Conservation (phyloP, 129 eudicot species). For the Chrysanthemum lavandulifolium region DNA sequence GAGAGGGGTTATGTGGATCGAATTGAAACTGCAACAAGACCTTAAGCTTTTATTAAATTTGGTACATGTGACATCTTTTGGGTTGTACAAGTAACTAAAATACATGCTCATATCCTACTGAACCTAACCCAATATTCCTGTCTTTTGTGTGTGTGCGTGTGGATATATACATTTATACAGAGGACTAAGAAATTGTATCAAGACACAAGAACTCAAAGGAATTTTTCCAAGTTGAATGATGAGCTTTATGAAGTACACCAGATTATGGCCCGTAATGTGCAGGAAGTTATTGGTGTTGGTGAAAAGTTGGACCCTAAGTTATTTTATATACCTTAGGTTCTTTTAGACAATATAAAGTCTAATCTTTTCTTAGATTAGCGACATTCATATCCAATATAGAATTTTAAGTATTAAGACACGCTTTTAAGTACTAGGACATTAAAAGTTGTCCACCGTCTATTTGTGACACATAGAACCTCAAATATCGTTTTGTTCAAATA, state of each 20-base stretch:
- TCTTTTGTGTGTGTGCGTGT: slow-evolving; percentile 15
- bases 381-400: background rate
- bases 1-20: slow-evolving; percentile 92
- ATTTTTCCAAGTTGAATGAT: slow-evolving; percentile 87
- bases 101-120: background rate
- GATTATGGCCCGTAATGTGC: slow-evolving; percentile 97
- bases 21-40: slow-evolving; percentile 98
- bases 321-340: no score
- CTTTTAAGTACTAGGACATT: no score
- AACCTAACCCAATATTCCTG: background rate
- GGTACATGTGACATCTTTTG: slow-evolving; percentile 43
- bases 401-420: no score
- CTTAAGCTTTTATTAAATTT: slow-evolving; percentile 93
- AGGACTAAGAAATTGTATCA: slow-evolving; percentile 94
- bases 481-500: no score
- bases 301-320: slow-evolving; percentile 99
- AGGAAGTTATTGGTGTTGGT: slow-evolving; percentile 99
- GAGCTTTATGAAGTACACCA: slow-evolving; percentile 99
- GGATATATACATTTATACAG: slow-evolving; percentile 81
- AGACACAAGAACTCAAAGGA: slow-evolving; percentile 93
- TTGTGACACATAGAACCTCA: no score
- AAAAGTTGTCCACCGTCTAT: no score
- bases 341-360: no score
- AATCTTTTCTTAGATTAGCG: background rate
- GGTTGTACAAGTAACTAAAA: background rate